These are phyloP conservation scores for Stachybotrys echinatus DNA, from an alignment of 2,329 filamentous ascomycete genomes.

Conservation along the genomic window DNA sequence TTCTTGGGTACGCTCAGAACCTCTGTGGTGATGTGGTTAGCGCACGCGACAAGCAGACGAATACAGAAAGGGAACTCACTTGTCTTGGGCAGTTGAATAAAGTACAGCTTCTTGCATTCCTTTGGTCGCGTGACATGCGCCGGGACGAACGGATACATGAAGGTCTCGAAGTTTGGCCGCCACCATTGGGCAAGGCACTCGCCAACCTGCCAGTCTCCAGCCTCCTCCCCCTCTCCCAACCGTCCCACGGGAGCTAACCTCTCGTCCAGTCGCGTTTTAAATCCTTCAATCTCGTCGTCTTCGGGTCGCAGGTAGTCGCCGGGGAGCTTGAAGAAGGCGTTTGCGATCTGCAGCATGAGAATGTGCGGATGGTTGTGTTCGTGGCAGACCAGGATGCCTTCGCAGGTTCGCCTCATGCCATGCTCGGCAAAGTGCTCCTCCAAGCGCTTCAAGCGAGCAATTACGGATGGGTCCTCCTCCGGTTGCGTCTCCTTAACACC, in stretches of 20 bases:
- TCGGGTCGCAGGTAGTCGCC: slow-evolving; percentile 89
- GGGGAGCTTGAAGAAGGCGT: slow-evolving; percentile 98
- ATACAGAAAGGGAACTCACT: slow-evolving; percentile 50
- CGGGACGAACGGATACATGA: slow-evolving; percentile 98
- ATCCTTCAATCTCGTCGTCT: slow-evolving; percentile 90
- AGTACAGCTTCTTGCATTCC: slow-evolving; percentile 98
- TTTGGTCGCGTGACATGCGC: slow-evolving; percentile 94
- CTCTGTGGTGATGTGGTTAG: slow-evolving; percentile 46
- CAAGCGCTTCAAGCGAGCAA: slow-evolving; percentile 86
- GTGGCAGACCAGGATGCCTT: slow-evolving; percentile 95
- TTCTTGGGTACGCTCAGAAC: slow-evolving; percentile 97
- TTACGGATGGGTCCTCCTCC: slow-evolving; percentile 93
- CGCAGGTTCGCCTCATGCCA: slow-evolving; percentile 96
- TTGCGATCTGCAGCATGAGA: slow-evolving; percentile 97
- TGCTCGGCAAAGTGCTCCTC: slow-evolving; percentile 89
- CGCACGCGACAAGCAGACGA: not conserved
- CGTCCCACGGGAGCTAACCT: slow-evolving; percentile 87
- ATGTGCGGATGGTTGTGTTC: slow-evolving; percentile 99
- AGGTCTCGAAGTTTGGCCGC: slow-evolving; percentile 98
- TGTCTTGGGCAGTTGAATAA: slow-evolving; percentile 87
- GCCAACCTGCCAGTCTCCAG: slow-evolving; percentile 83
- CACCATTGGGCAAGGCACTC: slow-evolving; percentile 98
- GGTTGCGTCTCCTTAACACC: slow-evolving; percentile 97
- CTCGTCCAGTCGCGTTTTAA: slow-evolving; percentile 89
- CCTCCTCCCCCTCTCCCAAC: slow-evolving; percentile 79